These are phyloP conservation scores for Exophiala sp. DNA, from an alignment of 2,329 filamentous ascomycete genomes.

Conservation along the genomic window DNA sequence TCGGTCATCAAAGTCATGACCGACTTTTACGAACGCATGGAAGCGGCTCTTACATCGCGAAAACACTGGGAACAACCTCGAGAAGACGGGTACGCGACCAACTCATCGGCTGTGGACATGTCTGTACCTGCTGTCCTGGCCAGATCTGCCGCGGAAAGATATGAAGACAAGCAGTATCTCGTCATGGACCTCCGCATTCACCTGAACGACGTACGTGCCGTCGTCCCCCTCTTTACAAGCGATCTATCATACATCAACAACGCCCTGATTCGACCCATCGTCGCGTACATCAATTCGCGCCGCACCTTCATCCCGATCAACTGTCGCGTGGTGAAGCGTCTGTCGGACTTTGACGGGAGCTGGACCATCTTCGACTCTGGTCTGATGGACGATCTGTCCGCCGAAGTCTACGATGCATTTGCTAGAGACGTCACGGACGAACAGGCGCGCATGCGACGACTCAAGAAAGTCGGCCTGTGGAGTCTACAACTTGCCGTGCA, in stretches of 20 bases:
- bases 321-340: slow-evolving; percentile 86
- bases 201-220: slow-evolving; percentile 88
- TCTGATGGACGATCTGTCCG: slow-evolving; percentile 85
- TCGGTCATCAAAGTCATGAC: slow-evolving; percentile 89
- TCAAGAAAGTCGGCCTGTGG: slow-evolving; percentile 97
- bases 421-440: slow-evolving; percentile 85
- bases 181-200: slow-evolving; percentile 94
- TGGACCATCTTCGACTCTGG: slow-evolving; percentile 95
- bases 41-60: slow-evolving; percentile 49
- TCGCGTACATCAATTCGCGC: slow-evolving; percentile 95
- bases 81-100: slow-evolving; percentile 4
- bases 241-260: slow-evolving; percentile 95
- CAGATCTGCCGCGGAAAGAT: slow-evolving; percentile 14
- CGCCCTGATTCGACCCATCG: slow-evolving; percentile 87
- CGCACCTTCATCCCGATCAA: slow-evolving; percentile 92
- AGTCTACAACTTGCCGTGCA: slow-evolving; percentile 87
- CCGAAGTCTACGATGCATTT: slow-evolving; percentile 89
- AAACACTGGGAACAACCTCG: slow-evolving; percentile 18
- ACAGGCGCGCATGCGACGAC: slow-evolving; percentile 73
- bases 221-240: slow-evolving; percentile 84
- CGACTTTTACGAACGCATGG: slow-evolving; percentile 94
- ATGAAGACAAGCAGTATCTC: slow-evolving; percentile 68
- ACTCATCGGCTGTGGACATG: slow-evolving; percentile 19
- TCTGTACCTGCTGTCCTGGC: neutral
- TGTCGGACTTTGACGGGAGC: slow-evolving; percentile 84